Evolutionary conservation across 2,329 filamentous ascomycete species (phyloP), one percentile per base, ranked within the genome.

Genomic region (Aureobasidium sp.): DNA sequence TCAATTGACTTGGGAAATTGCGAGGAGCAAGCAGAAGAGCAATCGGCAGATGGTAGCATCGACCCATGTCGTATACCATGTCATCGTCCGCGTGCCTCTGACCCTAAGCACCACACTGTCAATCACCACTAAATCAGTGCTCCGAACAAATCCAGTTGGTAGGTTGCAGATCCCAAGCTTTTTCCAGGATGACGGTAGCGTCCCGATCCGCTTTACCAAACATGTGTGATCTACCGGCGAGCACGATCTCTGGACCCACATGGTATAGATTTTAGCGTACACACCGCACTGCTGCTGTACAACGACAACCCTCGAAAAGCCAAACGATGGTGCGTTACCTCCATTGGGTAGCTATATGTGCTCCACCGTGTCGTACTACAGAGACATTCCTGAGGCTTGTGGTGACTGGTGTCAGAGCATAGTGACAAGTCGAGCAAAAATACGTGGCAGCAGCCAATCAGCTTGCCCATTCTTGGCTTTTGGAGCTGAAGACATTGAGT

Each of bases 121-220:
- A 37, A 46, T 36, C 20, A 29, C 17, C 42, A 58, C 44, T 44
- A 26, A 23, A 44, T 42, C n/a, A 10, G 26, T 58, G 55, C 41
- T 58, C 39, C 17, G 42, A 46, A 47, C 55, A 34, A 36, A 58
- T 58, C 5, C 41, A 47, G 55, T 8, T 3, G 9, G 13, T 3
- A 41, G 1, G 23, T 47, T 46, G 55, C 12, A 58, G 55, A 58
- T 58, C 55, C n/a, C 41, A n/a, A 47, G 15, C 29, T 20, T 23
- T 42, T 44, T 23, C 15, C 55, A 37, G 29, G 41, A 37, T 37
- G 20, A 37, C 39, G 55, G 55, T 37, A 29, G 20, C 55, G 55
- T 58, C 42, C 55, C 55, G 55, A 58, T 46, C 55, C 55, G 55
- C 55, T 47, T 58, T 58, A 58, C 55, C 55, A 58, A 58, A 58